Base-by-base conservation (phyloP, 495 filamentous ascomycete genomes). In the Neurospora sp. region DNA sequence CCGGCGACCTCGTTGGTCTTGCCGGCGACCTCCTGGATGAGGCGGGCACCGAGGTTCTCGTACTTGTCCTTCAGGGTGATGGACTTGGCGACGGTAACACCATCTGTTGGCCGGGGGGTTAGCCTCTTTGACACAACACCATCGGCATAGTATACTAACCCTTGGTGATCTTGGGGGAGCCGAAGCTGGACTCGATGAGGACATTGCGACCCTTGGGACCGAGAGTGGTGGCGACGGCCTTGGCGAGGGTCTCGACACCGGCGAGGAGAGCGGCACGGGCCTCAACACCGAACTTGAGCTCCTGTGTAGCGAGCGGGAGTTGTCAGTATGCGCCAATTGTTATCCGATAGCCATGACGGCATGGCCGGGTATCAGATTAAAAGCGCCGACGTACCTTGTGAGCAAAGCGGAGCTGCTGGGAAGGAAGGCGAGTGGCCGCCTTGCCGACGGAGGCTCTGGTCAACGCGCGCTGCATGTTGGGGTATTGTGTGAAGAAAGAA, bases 1-100 rank as follows among this genome's bases (percentile, higher is more conserved):
- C 96, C 96, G 74, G 96, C 96, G 78, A 94, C 89, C 85, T 99
- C 96, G 87, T 99, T 99, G 76, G 96, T 99, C 90, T 99, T 99
- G 79, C 93, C 96, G 78, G 96, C 96, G 74, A 99, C 96, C 82
- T 98, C 96, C 87, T 98, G 94, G 77, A 99, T 89, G 73, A 99
- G 89, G 79, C 92, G 92, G 76, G 96, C 96, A 84, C 96, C 96
- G 77, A 99, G 92, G 87, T 99, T 98, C 86, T 99, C 96, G 84
- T 97, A 99, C 84, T 99, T 99, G 87, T 99, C 96, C 88, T 99
- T 90, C 69, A 99, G 89, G 75, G 89, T 90, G 78, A 99, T 93
- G 72, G 94, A 94, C 85, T 90, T 92, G 77, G 94, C 94, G 79
- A 97, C 94, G 76, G 92, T 97, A 42, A 97, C 94, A 91, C 94